phyloP scores from a whole-genome alignment of 305 asterid genomes.

The Fraxinus velutina region DNA sequence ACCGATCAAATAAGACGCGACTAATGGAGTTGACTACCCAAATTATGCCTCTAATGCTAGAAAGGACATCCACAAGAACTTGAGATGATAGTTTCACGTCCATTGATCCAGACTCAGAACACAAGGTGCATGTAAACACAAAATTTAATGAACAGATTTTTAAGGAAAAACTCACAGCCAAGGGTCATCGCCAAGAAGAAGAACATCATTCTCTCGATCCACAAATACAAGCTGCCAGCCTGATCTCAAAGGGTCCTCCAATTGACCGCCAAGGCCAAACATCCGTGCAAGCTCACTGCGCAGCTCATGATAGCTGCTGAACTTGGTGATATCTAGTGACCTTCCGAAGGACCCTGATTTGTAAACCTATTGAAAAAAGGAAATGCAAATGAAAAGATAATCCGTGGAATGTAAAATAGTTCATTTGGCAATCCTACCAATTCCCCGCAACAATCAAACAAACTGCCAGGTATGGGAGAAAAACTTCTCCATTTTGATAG shows the following conservation, averaged over 20 bases:
- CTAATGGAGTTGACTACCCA: neutral
- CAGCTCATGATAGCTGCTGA: constrained; percentile 74
- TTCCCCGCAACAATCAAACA: neutral
- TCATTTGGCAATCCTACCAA: neutral
- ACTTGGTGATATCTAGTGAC: constrained; percentile 70
- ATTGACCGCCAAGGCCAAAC: constrained; percentile 86
- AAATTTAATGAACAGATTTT: neutral
- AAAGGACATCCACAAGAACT: neutral
- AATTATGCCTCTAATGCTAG: neutral
- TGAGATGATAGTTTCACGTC: neutral
- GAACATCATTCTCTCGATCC: constrained; percentile 91
- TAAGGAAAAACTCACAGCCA: constrained; percentile 71
- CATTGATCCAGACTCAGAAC: neutral
- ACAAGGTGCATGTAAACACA: neutral
- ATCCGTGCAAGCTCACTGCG: constrained; percentile 74
- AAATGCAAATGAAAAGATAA: neutral
- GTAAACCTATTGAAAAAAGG: constrained; percentile 41
- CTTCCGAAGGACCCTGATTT: constrained; percentile 70
- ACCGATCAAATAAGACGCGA: neutral
- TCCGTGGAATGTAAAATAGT: neutral
- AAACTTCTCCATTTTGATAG: neutral
- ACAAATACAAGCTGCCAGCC: constrained; percentile 99
- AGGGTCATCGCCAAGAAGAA: constrained; percentile 98
- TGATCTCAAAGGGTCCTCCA: constrained; percentile 99
- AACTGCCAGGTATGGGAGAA: neutral